Evolutionary conservation across 2,329 filamentous ascomycete genomes (phyloP).

Genomic region (Chaetothyriales sp.): DNA sequence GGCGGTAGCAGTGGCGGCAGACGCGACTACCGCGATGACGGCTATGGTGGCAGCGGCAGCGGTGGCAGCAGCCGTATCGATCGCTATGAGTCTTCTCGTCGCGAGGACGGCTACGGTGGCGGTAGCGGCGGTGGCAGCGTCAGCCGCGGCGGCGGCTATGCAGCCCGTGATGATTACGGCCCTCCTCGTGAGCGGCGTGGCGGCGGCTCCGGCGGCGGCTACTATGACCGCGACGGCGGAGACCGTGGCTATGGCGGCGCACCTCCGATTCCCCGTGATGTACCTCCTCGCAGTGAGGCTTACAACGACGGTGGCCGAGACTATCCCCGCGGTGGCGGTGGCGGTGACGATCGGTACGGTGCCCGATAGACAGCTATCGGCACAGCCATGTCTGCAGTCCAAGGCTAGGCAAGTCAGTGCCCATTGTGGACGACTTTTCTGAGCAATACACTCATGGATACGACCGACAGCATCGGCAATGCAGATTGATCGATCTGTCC

Average conservation of each 20-base stretch:
- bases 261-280: conserved; percentile 12
- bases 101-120: conserved; percentile 29
- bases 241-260: conserved; percentile 12
- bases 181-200: conserved; percentile 17
- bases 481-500: background rate
- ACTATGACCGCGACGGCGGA: conserved; percentile 25
- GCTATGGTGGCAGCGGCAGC: conserved; percentile 27
- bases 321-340: conserved; percentile 14
- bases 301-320: conserved; percentile 12
- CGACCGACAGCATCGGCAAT: background rate
- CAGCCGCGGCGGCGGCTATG: conserved; percentile 39
- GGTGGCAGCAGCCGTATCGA: conserved; percentile 22
- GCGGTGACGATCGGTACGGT: conserved; percentile 8
- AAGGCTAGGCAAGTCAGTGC: background rate
- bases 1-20: conserved; percentile 26
- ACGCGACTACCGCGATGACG: conserved; percentile 27
- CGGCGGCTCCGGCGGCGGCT: conserved; percentile 26
- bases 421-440: background rate
- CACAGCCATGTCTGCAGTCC: background rate
- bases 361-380: conserved; percentile 8
- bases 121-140: conserved; percentile 29
- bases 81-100: conserved; percentile 29
- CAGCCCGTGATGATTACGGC: conserved; percentile 33
- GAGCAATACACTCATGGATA: background rate
- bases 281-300: conserved; percentile 15